Evolutionary conservation across 1,284 basidiomycete genomes (phyloP).

Genomic region (Hemileia vastatrix): DNA sequence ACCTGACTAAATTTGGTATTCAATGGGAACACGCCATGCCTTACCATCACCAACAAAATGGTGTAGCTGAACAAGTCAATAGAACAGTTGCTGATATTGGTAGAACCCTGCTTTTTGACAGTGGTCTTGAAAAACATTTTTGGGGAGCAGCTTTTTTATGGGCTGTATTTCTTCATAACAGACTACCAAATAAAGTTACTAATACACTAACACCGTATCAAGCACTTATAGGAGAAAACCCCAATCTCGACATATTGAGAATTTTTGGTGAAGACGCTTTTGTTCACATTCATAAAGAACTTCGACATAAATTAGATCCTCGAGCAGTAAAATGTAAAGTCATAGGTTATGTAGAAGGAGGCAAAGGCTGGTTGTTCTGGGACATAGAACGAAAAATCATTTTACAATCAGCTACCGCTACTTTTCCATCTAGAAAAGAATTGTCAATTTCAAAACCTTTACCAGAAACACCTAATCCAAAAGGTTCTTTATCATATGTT

Average conservation of each 20-base stretch:
- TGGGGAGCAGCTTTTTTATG: background rate
- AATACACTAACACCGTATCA: background rate
- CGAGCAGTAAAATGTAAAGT: background rate
- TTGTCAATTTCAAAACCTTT: no score
- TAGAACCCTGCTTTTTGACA: background rate
- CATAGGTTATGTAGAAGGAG: background rate
- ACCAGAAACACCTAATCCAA: no score
- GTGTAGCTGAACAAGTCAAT: background rate
- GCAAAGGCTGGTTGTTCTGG: conserved; percentile 6
- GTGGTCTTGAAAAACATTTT: background rate
- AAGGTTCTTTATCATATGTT: no score
- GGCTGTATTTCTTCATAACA: background rate
- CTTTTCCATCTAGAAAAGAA: no score
- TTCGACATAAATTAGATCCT: background rate
- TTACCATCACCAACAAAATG: conserved; percentile 10
- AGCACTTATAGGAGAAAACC: background rate
- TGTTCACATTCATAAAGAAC: background rate
- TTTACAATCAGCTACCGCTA: background rate
- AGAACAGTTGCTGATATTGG: background rate
- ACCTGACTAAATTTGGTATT: no score
- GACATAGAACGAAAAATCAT: background rate
- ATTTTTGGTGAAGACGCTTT: background rate
- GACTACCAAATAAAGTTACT: background rate
- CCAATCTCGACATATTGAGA: background rate
- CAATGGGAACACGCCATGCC: no score